phyloP scores from a whole-genome alignment of 1,284 basidiomycete species.

The Ceratobasidium sp. region DNA sequence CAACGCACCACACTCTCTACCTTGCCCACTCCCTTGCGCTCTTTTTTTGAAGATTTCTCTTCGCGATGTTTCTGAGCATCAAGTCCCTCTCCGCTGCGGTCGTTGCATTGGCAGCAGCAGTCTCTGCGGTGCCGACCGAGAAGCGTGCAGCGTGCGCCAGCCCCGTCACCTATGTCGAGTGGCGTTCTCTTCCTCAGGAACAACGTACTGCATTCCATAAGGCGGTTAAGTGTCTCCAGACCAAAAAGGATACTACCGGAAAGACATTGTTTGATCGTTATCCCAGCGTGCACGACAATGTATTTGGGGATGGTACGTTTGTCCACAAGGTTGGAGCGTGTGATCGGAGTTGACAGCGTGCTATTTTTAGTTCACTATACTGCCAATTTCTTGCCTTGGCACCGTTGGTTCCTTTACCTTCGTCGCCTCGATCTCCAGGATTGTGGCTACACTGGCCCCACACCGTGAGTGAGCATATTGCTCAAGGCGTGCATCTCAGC shows the following conservation, averaged over 20 bases:
- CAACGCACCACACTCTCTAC: conserved; percentile 32
- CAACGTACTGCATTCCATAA: conserved; percentile 30
- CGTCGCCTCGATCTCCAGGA: conserved; percentile 30
- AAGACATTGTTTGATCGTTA: conserved; percentile 1
- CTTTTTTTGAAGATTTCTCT: not conserved
- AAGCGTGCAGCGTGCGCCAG: conserved; percentile 20
- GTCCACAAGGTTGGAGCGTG: not conserved
- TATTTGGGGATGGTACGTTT: conserved; percentile 14
- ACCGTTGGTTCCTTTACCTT: conserved; percentile 24
- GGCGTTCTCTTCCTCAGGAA: conserved; percentile 25
- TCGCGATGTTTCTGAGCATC: conserved; percentile 3
- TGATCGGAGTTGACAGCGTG: not conserved
- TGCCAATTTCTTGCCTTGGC: conserved; percentile 31
- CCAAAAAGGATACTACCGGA: not conserved
- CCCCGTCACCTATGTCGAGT: conserved; percentile 23
- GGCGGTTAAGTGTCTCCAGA: conserved; percentile 32
- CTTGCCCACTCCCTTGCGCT: not conserved
- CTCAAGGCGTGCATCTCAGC: not conserved
- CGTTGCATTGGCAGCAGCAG: conserved; percentile 2
- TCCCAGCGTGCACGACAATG: conserved; percentile 28
- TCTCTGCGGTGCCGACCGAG: not conserved
- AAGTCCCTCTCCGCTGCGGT: conserved; percentile 21
- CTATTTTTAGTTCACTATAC: conserved; percentile 15
- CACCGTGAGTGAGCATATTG: conserved; percentile 6
- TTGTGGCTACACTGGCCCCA: conserved; percentile 31